Percentiles rank a stretch among this genome's conserved stretches.
Conservation (phyloP, 192 early-diverging fungal species). For the Coemansia interrupta region DNA sequence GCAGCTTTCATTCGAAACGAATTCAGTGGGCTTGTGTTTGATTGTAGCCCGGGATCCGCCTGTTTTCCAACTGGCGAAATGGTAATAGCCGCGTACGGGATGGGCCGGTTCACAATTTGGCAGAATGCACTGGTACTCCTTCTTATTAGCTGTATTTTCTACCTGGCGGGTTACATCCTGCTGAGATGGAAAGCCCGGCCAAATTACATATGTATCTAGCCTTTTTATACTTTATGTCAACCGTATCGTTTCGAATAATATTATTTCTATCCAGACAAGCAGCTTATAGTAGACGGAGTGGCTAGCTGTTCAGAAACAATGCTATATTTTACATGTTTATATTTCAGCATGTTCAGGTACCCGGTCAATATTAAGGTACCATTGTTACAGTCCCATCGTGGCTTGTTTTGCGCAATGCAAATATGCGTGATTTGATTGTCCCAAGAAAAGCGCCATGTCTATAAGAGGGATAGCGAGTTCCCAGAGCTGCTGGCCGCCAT, state of each 20-base stretch:
- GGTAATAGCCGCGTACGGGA: conserved; percentile 35
- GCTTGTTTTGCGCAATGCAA: no score
- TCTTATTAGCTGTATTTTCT: conserved; percentile 24
- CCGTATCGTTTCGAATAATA: no score
- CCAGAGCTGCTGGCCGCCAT: no score
- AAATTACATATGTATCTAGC: conserved; percentile 42
- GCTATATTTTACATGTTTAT: neutral
- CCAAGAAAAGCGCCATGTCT: no score
- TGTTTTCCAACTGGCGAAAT: conserved; percentile 40
- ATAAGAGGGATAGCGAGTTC: no score
- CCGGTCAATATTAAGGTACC: no score
- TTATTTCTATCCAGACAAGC: neutral
- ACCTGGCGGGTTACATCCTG: conserved; percentile 30
- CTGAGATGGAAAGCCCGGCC: conserved; percentile 53
- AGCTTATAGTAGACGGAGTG: neutral
- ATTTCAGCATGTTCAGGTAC: neutral
- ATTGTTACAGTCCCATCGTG: no score
- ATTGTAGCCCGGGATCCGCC: conserved; percentile 18
- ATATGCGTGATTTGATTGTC: no score
- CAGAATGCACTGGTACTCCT: conserved; percentile 29
- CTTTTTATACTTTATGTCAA: conserved; percentile 1
- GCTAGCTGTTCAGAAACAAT: neutral
- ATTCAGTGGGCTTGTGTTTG: conserved; percentile 34
- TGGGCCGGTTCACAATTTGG: conserved; percentile 36
- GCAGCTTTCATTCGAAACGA: conserved; percentile 50